These are phyloP conservation scores for Coemansia umbellata DNA, from an alignment of 192 early-diverging fungal genomes.

Conservation along the genomic window DNA sequence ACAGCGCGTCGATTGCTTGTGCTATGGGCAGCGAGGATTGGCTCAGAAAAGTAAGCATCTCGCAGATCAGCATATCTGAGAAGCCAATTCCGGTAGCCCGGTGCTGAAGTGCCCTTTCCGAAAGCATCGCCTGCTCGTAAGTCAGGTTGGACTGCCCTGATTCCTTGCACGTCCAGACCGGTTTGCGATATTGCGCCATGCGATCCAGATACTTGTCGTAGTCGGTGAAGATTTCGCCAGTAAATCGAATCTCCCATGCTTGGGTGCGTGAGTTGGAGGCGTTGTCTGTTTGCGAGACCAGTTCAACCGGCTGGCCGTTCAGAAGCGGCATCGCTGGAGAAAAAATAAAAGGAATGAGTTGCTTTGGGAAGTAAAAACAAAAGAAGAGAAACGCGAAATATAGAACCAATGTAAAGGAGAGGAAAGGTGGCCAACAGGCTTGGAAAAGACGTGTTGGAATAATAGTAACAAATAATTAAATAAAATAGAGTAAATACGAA, in stretches of 20 bases:
- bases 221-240: constrained; percentile 39
- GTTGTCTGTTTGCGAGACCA: not conserved
- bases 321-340: constrained; percentile 31
- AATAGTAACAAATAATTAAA: too few species aligned
- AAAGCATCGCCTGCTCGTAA: constrained; percentile 74
- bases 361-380: not conserved
- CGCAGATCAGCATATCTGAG: constrained; percentile 55
- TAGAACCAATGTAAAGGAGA: not conserved
- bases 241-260: constrained; percentile 44
- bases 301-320: constrained; percentile 21
- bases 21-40: constrained; percentile 34
- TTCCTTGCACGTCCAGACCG: constrained; percentile 72
- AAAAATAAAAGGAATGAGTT: constrained; percentile 1
- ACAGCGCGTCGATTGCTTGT: constrained; percentile 33
- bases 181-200: constrained; percentile 63
- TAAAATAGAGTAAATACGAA: too few species aligned
- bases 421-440: not conserved
- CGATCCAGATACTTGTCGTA: constrained; percentile 69
- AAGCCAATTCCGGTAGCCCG: constrained; percentile 70
- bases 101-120: constrained; percentile 64
- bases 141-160: constrained; percentile 73
- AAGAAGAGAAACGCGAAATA: not conserved
- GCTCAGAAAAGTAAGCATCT: constrained; percentile 45
- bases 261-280: constrained; percentile 1
- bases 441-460: not conserved